Evolutionary conservation across 2,329 filamentous ascomycete genomes (phyloP), one percentile per base, ranked within the genome.

Genomic region (Penicillium expansum): DNA sequence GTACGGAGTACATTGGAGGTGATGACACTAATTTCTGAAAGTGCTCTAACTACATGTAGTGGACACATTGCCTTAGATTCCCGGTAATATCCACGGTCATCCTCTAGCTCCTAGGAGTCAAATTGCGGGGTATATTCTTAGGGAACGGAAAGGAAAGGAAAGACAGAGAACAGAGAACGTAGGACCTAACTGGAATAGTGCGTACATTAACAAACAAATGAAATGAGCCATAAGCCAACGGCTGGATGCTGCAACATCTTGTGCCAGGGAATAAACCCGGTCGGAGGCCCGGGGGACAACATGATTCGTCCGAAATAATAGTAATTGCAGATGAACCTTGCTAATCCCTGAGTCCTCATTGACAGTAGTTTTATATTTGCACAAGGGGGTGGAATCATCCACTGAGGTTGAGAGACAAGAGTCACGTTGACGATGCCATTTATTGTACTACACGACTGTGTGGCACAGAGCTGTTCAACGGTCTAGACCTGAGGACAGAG

Each of bases 201-300:
- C 16, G 9, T 45, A 24, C 13, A 24, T 33, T 24, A 35, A 27
- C 24, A 51, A 33, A 38, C 33, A 49, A 32, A 7, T 33, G 24
- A 27, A 38, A 48, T 48, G n/a, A 10, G 8, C 4, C 20, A 24
- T 20, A 44, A 4, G 3, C 39, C 30, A 44, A 44, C 9, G 35
- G 37, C 7, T 33, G 32, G 32, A 52, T n/a, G 30, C 5, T 24
- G 22, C n/a, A 52, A 10, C 14, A 42, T 35, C 39, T 47, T 37
- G 38, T 33, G 41, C 47, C 53, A 52, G 16, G 39, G 29, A 56
- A 38, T 37, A 18, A 32, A 58, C 35, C 47, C 39, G 56, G 44
- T 39, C 61, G 63, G 62, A 62, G 39, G 52, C 22, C 58, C 59
- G 62, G 63, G 52, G 52, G 18, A 45, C 4, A n/a, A 18, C 42